These are phyloP conservation scores for Pichia terricola DNA, from an alignment of 1,139 yeast species.

Conservation along the genomic window DNA sequence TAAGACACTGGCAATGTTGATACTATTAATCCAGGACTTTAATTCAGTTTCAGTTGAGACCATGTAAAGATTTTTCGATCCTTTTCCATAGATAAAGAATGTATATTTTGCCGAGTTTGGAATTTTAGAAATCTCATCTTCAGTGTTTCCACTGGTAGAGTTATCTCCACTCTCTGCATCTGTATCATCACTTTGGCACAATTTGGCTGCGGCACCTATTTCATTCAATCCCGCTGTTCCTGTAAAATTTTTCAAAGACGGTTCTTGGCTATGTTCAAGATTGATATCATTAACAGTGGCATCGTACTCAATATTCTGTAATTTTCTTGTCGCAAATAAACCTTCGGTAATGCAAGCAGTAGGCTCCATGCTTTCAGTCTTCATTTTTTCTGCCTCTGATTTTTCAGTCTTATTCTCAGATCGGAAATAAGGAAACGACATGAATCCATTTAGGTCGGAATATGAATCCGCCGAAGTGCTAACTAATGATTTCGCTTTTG, in stretches of 20 bases:
- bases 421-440: slow-evolving; percentile 8
- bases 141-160: no score
- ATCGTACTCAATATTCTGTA: slow-evolving; percentile 19
- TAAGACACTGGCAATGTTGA: slow-evolving; percentile 46
- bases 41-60: slow-evolving; percentile 30
- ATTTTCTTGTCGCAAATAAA: slow-evolving; percentile 26
- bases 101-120: slow-evolving; percentile 9
- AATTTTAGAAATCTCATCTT: no score
- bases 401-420: slow-evolving; percentile 4
- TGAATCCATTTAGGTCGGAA: background rate
- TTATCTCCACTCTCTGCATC: no score
- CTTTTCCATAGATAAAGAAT: slow-evolving; percentile 30
- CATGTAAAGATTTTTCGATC: slow-evolving; percentile 27
- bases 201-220: no score
- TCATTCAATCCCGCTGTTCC: no score
- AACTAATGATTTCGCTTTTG: slow-evolving; percentile 5
- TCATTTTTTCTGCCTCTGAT: background rate
- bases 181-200: no score
- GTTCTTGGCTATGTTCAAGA: no score
- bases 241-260: no score
- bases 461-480: background rate
- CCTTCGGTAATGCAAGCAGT: slow-evolving; percentile 22
- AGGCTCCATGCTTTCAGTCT: slow-evolving; percentile 18
- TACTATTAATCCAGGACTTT: slow-evolving; percentile 45
- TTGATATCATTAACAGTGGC: slow-evolving; percentile 10